Percentiles rank a stretch among this genome's conserved stretches.
phyloP scores from a whole-genome alignment of 805 yeast genomes.

The Wickerhamiella lipophila region DNA sequence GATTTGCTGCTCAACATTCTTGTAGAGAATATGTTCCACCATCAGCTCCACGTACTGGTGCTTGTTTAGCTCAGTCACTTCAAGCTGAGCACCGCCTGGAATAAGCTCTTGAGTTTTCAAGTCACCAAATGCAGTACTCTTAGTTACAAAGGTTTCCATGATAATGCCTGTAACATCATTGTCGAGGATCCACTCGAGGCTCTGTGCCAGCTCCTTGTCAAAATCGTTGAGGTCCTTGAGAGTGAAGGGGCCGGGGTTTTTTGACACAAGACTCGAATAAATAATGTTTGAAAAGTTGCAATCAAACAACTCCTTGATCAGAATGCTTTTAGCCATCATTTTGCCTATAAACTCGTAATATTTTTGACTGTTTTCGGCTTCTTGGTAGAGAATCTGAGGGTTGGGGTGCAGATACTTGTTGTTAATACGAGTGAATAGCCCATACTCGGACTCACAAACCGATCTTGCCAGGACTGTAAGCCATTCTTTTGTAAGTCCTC shows the following conservation, averaged over 20 bases:
- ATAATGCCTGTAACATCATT: conserved; percentile 82
- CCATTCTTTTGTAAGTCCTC: conserved; percentile 97
- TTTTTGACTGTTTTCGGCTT: conserved; percentile 85
- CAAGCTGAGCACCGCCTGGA: conserved; percentile 74
- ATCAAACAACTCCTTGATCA: conserved; percentile 94
- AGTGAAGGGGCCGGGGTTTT: conserved; percentile 38
- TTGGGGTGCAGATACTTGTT: conserved; percentile 88
- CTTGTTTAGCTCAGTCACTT: conserved; percentile 88
- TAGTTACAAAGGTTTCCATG: conserved; percentile 72
- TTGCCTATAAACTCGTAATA: conserved; percentile 97
- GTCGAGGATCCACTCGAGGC: conserved; percentile 89
- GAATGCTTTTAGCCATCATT: conserved; percentile 96
- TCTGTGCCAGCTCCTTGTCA: conserved; percentile 90
- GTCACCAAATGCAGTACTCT: conserved; percentile 91
- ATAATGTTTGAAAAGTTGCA: conserved; percentile 97
- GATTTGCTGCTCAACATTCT: conserved; percentile 89
- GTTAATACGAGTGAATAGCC: conserved; percentile 92
- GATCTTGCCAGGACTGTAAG: conserved; percentile 93
- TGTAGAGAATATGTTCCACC: conserved; percentile 79
- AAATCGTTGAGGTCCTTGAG: conserved; percentile 94
- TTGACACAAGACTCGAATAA: conserved; percentile 94
- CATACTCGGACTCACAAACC: conserved; percentile 96
- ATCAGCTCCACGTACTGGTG: conserved; percentile 88
- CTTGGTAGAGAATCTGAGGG: conserved; percentile 66
- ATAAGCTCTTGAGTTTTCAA: conserved; percentile 78